phyloP scores from a whole-genome alignment of 768 basidiomycete genomes.

The Strobilomyces echinocephalus region DNA sequence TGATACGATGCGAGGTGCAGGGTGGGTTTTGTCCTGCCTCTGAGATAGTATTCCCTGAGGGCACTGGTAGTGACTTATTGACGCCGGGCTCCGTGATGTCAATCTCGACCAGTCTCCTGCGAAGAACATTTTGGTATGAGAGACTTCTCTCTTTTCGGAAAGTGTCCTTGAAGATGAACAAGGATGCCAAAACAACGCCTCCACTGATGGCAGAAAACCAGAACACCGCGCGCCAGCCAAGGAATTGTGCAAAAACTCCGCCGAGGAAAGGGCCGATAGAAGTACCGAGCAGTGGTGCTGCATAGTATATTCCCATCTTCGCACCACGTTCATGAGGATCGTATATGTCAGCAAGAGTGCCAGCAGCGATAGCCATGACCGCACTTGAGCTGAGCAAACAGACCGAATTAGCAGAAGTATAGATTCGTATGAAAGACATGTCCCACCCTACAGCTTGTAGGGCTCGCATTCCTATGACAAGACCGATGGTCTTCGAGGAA shows the following conservation, averaged over 20 bases:
- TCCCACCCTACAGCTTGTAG: conserved; percentile 58
- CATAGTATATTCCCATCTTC: conserved; percentile 81
- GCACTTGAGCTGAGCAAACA: conserved; percentile 49
- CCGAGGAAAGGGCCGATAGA: conserved; percentile 67
- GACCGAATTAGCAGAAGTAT: neutral
- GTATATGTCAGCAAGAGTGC: conserved; percentile 75
- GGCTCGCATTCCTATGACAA: conserved; percentile 63
- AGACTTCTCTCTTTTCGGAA: conserved; percentile 80
- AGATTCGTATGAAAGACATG: neutral
- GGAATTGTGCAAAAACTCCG: conserved; percentile 58
- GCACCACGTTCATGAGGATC: conserved; percentile 75
- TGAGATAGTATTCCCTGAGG: neutral
- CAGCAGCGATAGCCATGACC: conserved; percentile 69
- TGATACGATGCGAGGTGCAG: conserved; percentile 4
- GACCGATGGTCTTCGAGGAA: conserved; percentile 47
- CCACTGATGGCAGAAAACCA: conserved; percentile 72
- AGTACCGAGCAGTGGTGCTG: conserved; percentile 70
- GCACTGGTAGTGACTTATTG: conserved; percentile 7
- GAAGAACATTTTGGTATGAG: conserved; percentile 66
- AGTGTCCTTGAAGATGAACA: conserved; percentile 69
- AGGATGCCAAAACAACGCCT: conserved; percentile 48
- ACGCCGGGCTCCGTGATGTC: neutral
- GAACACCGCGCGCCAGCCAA: conserved; percentile 80
- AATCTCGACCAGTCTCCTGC: conserved; percentile 34
- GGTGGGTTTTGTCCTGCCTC: conserved; percentile 4